Conservation (phyloP, 345 rosid species). For the Linum trigynum region DNA sequence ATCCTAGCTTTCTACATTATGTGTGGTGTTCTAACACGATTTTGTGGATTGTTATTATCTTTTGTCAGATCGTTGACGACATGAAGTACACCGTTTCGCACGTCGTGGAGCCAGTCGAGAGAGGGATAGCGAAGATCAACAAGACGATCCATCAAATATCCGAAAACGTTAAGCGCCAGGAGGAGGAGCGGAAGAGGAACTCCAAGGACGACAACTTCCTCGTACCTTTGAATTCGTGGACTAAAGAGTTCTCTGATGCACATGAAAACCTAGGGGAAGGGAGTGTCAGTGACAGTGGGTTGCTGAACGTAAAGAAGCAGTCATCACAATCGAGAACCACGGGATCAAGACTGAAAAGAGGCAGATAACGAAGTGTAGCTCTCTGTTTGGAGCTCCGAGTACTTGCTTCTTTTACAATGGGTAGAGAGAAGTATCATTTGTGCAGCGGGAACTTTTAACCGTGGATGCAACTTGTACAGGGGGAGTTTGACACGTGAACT, state of each 20-base stretch:
- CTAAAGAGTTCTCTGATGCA: constrained; percentile 70
- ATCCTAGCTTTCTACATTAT: not conserved
- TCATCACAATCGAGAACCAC: constrained; percentile 30
- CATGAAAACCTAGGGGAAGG: constrained; percentile 56
- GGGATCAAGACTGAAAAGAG: constrained; percentile 27
- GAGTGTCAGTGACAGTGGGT: constrained; percentile 83
- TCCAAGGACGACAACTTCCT: constrained; percentile 76
- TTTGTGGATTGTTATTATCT: constrained; percentile 7
- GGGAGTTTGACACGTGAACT: no score
- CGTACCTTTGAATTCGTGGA: constrained; percentile 74
- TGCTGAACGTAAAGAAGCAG: constrained; percentile 46
- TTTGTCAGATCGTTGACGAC: constrained; percentile 79
- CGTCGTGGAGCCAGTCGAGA: constrained; percentile 94
- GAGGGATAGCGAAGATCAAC: constrained; percentile 86
- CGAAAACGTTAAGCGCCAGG: constrained; percentile 72
- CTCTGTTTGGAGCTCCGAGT: no score
- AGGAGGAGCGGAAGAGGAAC: constrained; percentile 55
- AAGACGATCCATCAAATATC: constrained; percentile 75
- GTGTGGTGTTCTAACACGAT: no score
- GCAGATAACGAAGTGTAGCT: constrained; percentile 20
- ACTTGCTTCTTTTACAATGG: no score
- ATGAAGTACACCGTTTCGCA: constrained; percentile 98
- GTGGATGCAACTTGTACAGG: no score
- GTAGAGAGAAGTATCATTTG: no score
- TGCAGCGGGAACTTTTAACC: no score